Percentiles rank a stretch among this genome's conserved stretches.
phyloP scores from a whole-genome alignment of 306 rosid genomes.

The Quillaja saponaria region DNA sequence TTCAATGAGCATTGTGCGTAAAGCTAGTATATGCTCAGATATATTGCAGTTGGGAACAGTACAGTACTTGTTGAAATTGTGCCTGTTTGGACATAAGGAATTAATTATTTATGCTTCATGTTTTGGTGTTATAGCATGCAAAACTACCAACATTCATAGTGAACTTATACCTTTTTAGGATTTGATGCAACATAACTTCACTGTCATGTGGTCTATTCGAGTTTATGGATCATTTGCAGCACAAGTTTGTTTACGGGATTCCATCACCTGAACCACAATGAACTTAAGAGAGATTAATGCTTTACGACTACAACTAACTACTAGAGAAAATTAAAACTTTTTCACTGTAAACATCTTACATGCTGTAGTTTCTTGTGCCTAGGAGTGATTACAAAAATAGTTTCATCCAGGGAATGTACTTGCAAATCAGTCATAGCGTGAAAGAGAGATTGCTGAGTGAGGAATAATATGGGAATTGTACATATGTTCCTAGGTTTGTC shows the following conservation, averaged over 20 bases:
- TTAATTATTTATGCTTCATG: slow-evolving; percentile 6
- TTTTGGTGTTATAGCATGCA: neutral
- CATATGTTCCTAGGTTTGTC: no score
- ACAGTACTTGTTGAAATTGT: neutral
- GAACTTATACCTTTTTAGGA: neutral
- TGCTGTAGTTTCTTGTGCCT: neutral
- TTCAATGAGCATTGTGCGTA: slow-evolving; percentile 10
- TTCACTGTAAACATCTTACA: neutral
- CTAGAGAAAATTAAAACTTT: neutral
- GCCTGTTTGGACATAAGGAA: slow-evolving; percentile 11
- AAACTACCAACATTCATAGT: neutral
- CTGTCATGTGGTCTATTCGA: neutral
- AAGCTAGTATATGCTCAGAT: slow-evolving; percentile 1
- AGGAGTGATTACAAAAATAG: neutral
- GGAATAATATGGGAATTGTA: neutral
- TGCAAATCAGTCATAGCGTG: neutral
- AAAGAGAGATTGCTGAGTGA: neutral
- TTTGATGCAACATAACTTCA: neutral
- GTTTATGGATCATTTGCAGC: neutral
- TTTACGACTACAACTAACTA: slow-evolving; percentile 11
- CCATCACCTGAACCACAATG: neutral
- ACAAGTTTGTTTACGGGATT: slow-evolving; percentile 1
- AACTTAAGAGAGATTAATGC: neutral
- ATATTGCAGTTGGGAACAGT: slow-evolving; percentile 5
- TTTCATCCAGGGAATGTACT: slow-evolving; percentile 11